Percentiles rank a stretch among this genome's conserved stretches.
phyloP scores from a whole-genome alignment of 805 yeast species.

The Wickerhamomyces chaumierensis region DNA sequence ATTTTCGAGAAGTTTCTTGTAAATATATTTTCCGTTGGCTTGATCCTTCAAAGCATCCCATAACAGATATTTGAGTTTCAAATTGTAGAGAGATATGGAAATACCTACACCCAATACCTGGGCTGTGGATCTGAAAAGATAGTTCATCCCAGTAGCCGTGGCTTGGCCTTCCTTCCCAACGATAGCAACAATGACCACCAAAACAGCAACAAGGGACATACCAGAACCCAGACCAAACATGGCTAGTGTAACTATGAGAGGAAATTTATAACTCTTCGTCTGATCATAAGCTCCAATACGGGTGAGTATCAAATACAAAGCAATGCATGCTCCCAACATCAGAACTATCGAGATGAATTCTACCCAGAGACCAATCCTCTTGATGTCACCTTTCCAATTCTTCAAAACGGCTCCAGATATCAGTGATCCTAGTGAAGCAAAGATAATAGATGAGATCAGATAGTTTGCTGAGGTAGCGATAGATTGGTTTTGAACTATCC shows the following conservation, averaged over 20 bases:
- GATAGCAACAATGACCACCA: slow-evolving; percentile 25
- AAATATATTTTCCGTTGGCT: background rate
- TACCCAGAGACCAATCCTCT: slow-evolving; percentile 1
- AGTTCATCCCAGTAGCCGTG: slow-evolving; percentile 30
- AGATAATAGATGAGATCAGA: slow-evolving; percentile 24
- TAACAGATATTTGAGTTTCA: background rate
- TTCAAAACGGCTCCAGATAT: slow-evolving; percentile 21
- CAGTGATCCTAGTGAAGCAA: slow-evolving; percentile 12
- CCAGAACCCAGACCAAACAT: slow-evolving; percentile 27
- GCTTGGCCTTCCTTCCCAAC: slow-evolving; percentile 30
- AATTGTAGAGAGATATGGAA: slow-evolving; percentile 20
- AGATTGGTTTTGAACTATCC: slow-evolving; percentile 19
- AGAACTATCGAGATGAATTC: background rate
- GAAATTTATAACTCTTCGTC: slow-evolving; percentile 7
- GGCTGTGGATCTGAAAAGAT: slow-evolving; percentile 30
- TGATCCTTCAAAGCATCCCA: slow-evolving; percentile 6
- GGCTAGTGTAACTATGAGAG: slow-evolving; percentile 16
- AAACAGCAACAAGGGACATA: slow-evolving; percentile 23
- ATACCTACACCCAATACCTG: slow-evolving; percentile 29
- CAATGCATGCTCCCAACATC: slow-evolving; percentile 2
- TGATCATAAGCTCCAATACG: slow-evolving; percentile 4
- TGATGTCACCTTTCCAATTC: slow-evolving; percentile 1
- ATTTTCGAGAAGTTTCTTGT: background rate
- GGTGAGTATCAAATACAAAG: slow-evolving; percentile 1
- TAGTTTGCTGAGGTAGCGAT: slow-evolving; percentile 25